Percentiles rank a stretch among this genome's conserved stretches.
These are phyloP conservation scores for Crucihimalaya himalaica DNA, from an alignment of 345 rosid species.

Conservation along the genomic window DNA sequence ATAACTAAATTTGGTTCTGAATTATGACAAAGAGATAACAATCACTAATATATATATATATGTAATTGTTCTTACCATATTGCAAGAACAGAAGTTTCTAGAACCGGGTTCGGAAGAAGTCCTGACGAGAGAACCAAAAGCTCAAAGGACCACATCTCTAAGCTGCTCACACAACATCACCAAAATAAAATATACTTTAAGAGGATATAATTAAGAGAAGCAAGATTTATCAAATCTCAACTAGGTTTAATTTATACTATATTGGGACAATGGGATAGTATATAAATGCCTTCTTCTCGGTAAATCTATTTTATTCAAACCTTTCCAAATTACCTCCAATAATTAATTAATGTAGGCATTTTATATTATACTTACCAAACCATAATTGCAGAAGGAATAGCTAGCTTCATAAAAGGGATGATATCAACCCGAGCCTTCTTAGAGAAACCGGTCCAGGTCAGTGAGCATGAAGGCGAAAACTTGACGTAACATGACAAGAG, in stretches of 20 bases:
- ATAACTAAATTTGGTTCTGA: background rate
- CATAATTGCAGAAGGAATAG: slow-evolving; percentile 55
- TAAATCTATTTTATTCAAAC: background rate
- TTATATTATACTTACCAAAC: slow-evolving; percentile 34
- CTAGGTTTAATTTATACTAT: background rate
- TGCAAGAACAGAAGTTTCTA: slow-evolving; percentile 52
- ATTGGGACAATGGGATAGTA: background rate
- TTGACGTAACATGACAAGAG: slow-evolving; percentile 38
- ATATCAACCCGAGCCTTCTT: slow-evolving; percentile 36
- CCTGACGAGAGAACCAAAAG: slow-evolving; percentile 48
- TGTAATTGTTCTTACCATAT: slow-evolving; percentile 44
- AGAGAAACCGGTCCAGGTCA: slow-evolving; percentile 47
- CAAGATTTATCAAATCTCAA: slow-evolving; percentile 7
- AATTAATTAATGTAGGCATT: background rate
- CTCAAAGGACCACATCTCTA: slow-evolving; percentile 52
- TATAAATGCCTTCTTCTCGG: background rate
- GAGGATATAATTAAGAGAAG: background rate
- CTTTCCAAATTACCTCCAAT: slow-evolving; percentile 2
- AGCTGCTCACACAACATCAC: slow-evolving; percentile 30
- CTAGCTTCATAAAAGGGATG: slow-evolving; percentile 38
- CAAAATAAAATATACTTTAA: background rate
- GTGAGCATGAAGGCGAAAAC: slow-evolving; percentile 41
- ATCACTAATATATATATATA: background rate
- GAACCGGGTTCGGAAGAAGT: slow-evolving; percentile 50
- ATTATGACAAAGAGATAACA: background rate